phyloP scores from a whole-genome alignment of 495 filamentous ascomycete species.

The Neurospora hispaniola region DNA sequence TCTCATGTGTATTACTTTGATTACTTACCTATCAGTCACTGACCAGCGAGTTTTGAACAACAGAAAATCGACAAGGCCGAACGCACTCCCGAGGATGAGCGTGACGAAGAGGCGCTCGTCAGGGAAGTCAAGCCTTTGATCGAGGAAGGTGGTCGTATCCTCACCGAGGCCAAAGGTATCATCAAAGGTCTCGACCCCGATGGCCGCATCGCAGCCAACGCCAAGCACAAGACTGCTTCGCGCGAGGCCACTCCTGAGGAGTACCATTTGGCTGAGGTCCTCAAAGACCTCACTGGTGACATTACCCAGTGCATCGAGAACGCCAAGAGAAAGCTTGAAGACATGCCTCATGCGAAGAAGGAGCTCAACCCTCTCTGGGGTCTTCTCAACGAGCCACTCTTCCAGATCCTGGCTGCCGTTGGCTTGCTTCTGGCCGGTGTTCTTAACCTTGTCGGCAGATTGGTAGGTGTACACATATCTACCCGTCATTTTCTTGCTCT shows the following conservation, averaged over 20 bases:
- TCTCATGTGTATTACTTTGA: background rate
- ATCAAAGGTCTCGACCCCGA: conserved; percentile 89
- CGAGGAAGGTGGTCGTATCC: conserved; percentile 70
- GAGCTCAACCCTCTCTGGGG: conserved; percentile 82
- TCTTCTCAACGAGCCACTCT: conserved; percentile 70
- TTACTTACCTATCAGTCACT: background rate
- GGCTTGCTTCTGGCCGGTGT: conserved; percentile 78
- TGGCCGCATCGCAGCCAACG: conserved; percentile 72
- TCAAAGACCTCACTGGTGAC: conserved; percentile 61
- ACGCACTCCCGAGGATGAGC: conserved; percentile 74
- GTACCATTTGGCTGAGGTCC: conserved; percentile 68
- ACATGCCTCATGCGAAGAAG: conserved; percentile 93
- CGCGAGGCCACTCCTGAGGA: conserved; percentile 80
- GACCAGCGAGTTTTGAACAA: background rate
- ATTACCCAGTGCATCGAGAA: conserved; percentile 71
- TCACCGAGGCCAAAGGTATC: conserved; percentile 79
- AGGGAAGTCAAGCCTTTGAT: conserved; percentile 75
- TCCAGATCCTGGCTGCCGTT: conserved; percentile 89
- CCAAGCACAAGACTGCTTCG: conserved; percentile 71
- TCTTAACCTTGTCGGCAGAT: conserved; percentile 63
- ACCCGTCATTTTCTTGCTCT: background rate
- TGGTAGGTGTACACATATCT: conserved; percentile 29
- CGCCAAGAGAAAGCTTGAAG: conserved; percentile 73
- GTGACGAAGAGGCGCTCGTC: conserved; percentile 85
- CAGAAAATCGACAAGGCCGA: conserved; percentile 74